Evolutionary conservation across 78 protist species (phyloP), one percentile per base, ranked within the genome.

Genomic region (Dictyostelium intermedium): DNA sequence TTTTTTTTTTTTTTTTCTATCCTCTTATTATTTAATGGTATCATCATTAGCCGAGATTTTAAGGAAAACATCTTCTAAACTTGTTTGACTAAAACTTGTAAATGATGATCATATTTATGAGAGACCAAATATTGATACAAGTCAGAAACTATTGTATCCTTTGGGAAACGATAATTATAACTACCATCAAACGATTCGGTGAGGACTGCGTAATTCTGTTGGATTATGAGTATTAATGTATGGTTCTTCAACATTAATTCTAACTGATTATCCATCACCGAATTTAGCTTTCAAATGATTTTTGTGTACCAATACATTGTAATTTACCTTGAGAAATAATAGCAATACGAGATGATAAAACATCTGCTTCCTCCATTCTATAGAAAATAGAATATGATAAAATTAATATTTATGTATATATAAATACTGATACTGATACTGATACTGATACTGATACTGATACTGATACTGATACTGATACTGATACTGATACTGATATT

Each of bases 311-410:
- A 23, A 96, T 1, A 63, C 96, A 96, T 43, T 43, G 35, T 37
- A 98, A 47, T 66, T 32, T 25, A 50, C 99, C 99, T 5, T 82
- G 25, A 5, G 91, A 81, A 77, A 98, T 80, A 76, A 98, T 97
- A 18, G 93, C 98, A n/a, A 98, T 92, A 37, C 98, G 80, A n/a
- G 56, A 39, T 66, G 98, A 97, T 14, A 98, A 93, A 7, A 61
- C 81, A 56, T 96, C 97, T 0, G 78, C 97, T 70, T 96, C 97
- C 23, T 96, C 97, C 94, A 96, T 92, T 5, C 72, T 61, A 16
- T 50, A 50, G n/a, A n/a, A n/a, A n/a, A n/a, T n/a, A n/a, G n/a
- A n/a, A n/a, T n/a, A n/a, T n/a, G n/a, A n/a, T n/a, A n/a, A n/a
- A n/a, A n/a, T n/a, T n/a, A n/a, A n/a, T n/a, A n/a, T n/a, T n/a